Evolutionary conservation across 2,329 filamentous ascomycete species (phyloP).

Genomic region (Microsporum audouinii): DNA sequence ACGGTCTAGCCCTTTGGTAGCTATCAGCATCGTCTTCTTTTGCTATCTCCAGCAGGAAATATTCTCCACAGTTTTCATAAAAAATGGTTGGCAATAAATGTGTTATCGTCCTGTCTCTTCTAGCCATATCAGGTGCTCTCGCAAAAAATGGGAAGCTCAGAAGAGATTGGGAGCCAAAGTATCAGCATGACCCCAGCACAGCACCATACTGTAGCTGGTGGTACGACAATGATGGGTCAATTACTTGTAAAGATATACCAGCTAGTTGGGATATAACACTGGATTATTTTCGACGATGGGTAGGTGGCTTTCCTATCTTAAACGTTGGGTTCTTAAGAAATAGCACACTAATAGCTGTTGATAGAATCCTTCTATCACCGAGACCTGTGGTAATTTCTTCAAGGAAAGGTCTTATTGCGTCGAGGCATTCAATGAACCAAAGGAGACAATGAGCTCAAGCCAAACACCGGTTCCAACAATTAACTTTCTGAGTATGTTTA

Average conservation of each 20-base stretch:
- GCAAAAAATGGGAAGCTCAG: too few relatives aligned
- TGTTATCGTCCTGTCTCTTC: too few relatives aligned
- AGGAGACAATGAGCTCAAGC: not conserved
- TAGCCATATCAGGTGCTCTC: too few relatives aligned
- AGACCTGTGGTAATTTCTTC: slow-evolving; percentile 1
- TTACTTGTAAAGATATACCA: not conserved
- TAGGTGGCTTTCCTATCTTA: not conserved
- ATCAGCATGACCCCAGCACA: not conserved
- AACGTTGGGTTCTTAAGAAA: not conserved
- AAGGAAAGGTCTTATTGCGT: not conserved
- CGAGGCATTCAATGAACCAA: slow-evolving; percentile 4
- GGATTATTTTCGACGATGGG: not conserved
- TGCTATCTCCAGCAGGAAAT: too few relatives aligned
- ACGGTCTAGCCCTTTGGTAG: too few relatives aligned
- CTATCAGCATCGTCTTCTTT: too few relatives aligned
- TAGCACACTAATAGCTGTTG: not conserved
- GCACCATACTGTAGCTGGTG: not conserved
- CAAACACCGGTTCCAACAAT: not conserved
- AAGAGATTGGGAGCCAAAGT: not conserved
- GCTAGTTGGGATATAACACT: not conserved
- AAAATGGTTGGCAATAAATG: too few relatives aligned
- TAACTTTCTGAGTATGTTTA: too few relatives aligned
- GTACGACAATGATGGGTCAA: not conserved
- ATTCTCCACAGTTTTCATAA: too few relatives aligned
- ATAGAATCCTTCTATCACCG: slow-evolving; percentile 1